These are phyloP conservation scores for Cyclanthera cordifolia DNA, from an alignment of 306 rosid genomes.

Conservation along the genomic window DNA sequence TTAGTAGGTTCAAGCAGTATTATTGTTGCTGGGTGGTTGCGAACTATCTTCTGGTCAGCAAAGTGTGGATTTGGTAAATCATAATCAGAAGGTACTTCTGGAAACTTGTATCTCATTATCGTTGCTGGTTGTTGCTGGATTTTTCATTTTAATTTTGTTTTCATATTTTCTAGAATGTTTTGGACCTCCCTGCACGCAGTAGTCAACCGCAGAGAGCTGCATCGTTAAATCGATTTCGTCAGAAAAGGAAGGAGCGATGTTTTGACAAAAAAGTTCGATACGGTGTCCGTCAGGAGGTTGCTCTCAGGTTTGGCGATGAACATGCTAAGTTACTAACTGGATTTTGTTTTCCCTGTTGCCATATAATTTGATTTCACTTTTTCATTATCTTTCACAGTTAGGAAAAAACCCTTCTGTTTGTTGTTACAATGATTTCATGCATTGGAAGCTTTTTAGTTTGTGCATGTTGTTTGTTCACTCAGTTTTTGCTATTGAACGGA, in stretches of 20 bases:
- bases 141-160: conserved; percentile 5
- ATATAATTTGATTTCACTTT: not conserved
- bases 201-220: conserved; percentile 80
- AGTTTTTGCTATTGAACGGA: not conserved
- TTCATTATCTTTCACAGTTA: not conserved
- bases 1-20: conserved; percentile 73
- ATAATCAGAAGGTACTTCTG: conserved; percentile 51
- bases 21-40: conserved; percentile 69
- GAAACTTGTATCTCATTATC: not conserved
- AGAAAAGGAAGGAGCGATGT: conserved; percentile 84
- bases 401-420: not conserved
- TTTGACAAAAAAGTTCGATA: conserved; percentile 94
- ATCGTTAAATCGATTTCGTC: conserved; percentile 68
- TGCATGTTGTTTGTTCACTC: not conserved
- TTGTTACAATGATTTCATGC: not conserved
- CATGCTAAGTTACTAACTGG: conserved; percentile 7
- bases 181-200: conserved; percentile 47
- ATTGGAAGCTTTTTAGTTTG: not conserved
- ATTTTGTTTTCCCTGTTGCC: conserved; percentile 15
- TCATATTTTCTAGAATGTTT: conserved; percentile 27
- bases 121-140: no score
- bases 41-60: conserved; percentile 49
- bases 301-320: conserved; percentile 55
- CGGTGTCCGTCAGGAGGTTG: conserved; percentile 95
- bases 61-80: conserved; percentile 32